Evolutionary conservation across 2,329 filamentous ascomycete genomes (phyloP).

Genomic region (Aspergillus arachidicola): DNA sequence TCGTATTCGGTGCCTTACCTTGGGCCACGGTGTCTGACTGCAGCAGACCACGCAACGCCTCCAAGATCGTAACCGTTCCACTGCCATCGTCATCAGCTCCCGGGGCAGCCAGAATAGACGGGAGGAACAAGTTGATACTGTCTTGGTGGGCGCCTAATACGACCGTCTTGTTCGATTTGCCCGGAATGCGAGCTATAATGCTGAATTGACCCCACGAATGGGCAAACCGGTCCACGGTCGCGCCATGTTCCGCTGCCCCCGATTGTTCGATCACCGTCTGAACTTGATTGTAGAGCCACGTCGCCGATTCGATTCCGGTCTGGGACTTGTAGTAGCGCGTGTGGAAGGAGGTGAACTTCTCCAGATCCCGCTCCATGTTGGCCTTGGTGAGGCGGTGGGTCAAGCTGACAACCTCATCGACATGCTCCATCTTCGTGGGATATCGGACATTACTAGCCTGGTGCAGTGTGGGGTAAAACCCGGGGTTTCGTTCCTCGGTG

Average conservation of each 20-base stretch:
- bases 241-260: slow-evolving; percentile 67
- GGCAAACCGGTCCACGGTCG: slow-evolving; percentile 71
- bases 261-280: slow-evolving; percentile 70
- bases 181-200: slow-evolving; percentile 89
- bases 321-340: slow-evolving; percentile 62
- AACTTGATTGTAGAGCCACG: slow-evolving; percentile 81
- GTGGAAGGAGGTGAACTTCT: slow-evolving; percentile 64
- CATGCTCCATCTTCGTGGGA: slow-evolving; percentile 66
- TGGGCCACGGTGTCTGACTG: slow-evolving; percentile 68
- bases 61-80: slow-evolving; percentile 90
- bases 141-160: slow-evolving; percentile 93
- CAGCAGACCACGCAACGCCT: slow-evolving; percentile 81
- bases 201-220: slow-evolving; percentile 89
- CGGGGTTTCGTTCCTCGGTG: slow-evolving; percentile 65
- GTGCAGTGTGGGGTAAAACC: slow-evolving; percentile 58
- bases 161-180: slow-evolving; percentile 78
- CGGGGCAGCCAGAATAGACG: slow-evolving; percentile 79
- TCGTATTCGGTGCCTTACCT: slow-evolving; percentile 77
- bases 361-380: slow-evolving; percentile 76
- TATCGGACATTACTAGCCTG: slow-evolving; percentile 57
- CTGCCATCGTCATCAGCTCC: slow-evolving; percentile 96
- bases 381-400: slow-evolving; percentile 70
- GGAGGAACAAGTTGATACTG: slow-evolving; percentile 90
- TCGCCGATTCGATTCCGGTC: slow-evolving; percentile 78
- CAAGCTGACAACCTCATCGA: slow-evolving; percentile 68